phyloP scores from a whole-genome alignment of 345 rosid genomes.

The Barbarea vulgaris region DNA sequence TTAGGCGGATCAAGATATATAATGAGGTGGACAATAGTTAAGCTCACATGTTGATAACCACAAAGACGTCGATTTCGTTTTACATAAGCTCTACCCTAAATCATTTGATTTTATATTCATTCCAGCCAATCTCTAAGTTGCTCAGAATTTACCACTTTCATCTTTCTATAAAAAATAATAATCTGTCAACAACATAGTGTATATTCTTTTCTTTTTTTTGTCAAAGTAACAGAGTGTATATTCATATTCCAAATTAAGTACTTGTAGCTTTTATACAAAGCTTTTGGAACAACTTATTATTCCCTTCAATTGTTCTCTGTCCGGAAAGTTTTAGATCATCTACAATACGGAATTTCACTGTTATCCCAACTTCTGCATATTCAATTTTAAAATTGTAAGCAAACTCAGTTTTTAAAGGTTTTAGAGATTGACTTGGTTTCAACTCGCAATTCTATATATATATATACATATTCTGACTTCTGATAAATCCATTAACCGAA shows the following conservation, averaged over 20 bases:
- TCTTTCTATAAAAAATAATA: background rate
- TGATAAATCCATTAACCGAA: background rate
- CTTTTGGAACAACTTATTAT: background rate
- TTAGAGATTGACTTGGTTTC: background rate
- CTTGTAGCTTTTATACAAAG: background rate
- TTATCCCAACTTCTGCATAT: background rate
- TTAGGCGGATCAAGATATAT: conserved; percentile 5
- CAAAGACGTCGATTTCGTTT: conserved; percentile 20
- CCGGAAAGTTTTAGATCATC: background rate
- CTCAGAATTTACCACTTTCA: background rate
- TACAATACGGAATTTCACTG: background rate
- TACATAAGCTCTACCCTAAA: background rate
- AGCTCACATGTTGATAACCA: conserved; percentile 21
- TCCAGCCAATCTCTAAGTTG: conserved; percentile 3
- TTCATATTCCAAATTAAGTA: background rate
- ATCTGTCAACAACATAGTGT: background rate
- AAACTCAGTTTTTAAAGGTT: background rate
- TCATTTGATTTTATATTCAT: background rate
- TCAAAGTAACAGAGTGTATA: too few relatives aligned
- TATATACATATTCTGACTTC: background rate
- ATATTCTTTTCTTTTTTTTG: too few relatives aligned
- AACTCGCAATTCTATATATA: background rate
- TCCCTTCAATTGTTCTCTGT: background rate
- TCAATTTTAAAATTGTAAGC: background rate
- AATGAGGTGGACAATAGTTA: conserved; percentile 2